These are phyloP conservation scores for Colletotrichum cuscutae DNA, from an alignment of 2,329 filamentous ascomycete genomes.

Conservation along the genomic window DNA sequence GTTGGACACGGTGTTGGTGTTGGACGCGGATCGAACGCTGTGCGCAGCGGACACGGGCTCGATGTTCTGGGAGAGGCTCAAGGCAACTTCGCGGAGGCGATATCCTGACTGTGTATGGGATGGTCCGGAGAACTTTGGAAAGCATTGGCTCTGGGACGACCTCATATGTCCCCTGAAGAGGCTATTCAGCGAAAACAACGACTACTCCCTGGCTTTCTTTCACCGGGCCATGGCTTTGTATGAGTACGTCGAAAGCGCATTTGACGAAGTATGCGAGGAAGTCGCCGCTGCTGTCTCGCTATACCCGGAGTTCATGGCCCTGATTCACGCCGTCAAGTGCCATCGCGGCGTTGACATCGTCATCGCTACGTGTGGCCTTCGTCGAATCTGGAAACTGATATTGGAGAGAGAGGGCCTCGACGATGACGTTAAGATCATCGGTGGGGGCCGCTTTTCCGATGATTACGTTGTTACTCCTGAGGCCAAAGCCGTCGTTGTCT, in stretches of 20 bases:
- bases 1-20: slow-evolving; percentile 58
- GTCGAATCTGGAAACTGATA: slow-evolving; percentile 65
- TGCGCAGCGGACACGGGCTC: slow-evolving; percentile 58
- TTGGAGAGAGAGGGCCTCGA: slow-evolving; percentile 55
- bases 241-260: slow-evolving; percentile 56
- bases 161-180: slow-evolving; percentile 45
- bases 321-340: slow-evolving; percentile 50
- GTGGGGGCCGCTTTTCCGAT: slow-evolving; percentile 58
- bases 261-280: slow-evolving; percentile 54
- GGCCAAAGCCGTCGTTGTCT: slow-evolving; percentile 59
- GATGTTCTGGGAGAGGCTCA: slow-evolving; percentile 57
- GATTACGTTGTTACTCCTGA: slow-evolving; percentile 60
- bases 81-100: neutral
- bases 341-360: slow-evolving; percentile 54
- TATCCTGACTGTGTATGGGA: neutral
- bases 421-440: slow-evolving; percentile 59
- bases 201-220: slow-evolving; percentile 66
- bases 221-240: slow-evolving; percentile 63
- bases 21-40: slow-evolving; percentile 70
- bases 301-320: slow-evolving; percentile 56
- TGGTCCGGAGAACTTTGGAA: neutral
- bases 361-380: slow-evolving; percentile 65
- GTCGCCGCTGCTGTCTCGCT: slow-evolving; percentile 55
- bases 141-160: neutral
- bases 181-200: slow-evolving; percentile 57